Percentiles rank a stretch among this genome's conserved stretches.
These are phyloP conservation scores for Mycocentrospora acerina DNA, from an alignment of 2,329 filamentous ascomycete species.

Conservation along the genomic window DNA sequence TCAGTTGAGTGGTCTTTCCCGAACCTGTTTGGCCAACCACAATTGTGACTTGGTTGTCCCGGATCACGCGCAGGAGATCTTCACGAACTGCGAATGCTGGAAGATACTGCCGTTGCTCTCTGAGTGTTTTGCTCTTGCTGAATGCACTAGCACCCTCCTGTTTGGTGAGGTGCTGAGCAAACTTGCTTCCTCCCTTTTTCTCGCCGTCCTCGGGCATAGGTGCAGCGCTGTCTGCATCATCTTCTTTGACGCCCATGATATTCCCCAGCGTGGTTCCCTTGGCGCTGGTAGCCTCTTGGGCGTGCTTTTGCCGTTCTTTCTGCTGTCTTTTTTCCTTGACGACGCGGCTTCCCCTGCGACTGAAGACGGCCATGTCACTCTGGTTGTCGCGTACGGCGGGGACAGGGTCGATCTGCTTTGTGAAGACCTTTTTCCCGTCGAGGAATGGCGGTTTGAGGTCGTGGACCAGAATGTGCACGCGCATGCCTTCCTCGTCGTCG, in stretches of 20 bases:
- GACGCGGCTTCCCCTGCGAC: slow-evolving; percentile 88
- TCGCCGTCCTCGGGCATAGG: slow-evolving; percentile 74
- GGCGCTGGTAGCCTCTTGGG: slow-evolving; percentile 90
- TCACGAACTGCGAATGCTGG: slow-evolving; percentile 96
- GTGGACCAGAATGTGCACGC: slow-evolving; percentile 89
- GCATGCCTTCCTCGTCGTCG: slow-evolving; percentile 84
- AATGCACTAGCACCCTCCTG: slow-evolving; percentile 82
- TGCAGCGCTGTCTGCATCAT: slow-evolving; percentile 81
- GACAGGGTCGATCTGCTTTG: slow-evolving; percentile 93
- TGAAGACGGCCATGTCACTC: slow-evolving; percentile 98
- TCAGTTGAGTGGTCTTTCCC: slow-evolving; percentile 95
- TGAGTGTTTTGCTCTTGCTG: slow-evolving; percentile 85
- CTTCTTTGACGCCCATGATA: slow-evolving; percentile 92
- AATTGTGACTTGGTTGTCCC: slow-evolving; percentile 96
- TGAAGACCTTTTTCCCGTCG: slow-evolving; percentile 93
- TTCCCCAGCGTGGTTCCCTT: slow-evolving; percentile 92
- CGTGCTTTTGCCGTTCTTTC: slow-evolving; percentile 89
- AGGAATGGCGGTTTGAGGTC: slow-evolving; percentile 92
- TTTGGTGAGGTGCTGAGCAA: slow-evolving; percentile 87
- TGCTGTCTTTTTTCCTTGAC: slow-evolving; percentile 90
- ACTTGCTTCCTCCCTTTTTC: slow-evolving; percentile 70
- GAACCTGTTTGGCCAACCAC: slow-evolving; percentile 97
- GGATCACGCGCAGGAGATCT: slow-evolving; percentile 84
- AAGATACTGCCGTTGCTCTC: slow-evolving; percentile 88
- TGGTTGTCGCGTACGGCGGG: slow-evolving; percentile 90